Conservation (phyloP, 106 monocot species). For the Phalaenopsis aphrodite region DNA sequence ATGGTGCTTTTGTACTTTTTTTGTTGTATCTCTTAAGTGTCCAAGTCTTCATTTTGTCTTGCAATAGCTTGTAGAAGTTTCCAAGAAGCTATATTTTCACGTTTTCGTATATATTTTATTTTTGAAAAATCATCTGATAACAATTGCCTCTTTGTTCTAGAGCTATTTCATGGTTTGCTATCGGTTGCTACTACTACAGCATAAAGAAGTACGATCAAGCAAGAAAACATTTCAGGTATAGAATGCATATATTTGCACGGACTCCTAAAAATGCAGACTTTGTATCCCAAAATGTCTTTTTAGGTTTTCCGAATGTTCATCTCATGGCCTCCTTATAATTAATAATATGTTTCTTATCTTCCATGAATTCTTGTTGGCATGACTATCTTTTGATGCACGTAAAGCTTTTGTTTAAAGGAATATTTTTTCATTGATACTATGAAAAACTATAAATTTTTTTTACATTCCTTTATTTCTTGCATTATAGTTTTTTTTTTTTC, state of each 20-base stretch:
- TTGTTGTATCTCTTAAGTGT: neutral
- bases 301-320: too few relatives aligned
- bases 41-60: neutral
- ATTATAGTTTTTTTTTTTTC: too few relatives aligned
- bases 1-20: neutral
- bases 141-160: slow-evolving; percentile 25
- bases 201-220: slow-evolving; percentile 96
- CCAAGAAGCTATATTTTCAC: neutral
- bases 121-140: neutral
- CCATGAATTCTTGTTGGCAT: too few relatives aligned
- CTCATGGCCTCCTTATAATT: too few relatives aligned
- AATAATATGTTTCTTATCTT: too few relatives aligned
- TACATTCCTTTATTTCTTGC: too few relatives aligned
- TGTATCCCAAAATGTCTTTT: neutral
- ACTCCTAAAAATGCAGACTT: neutral
- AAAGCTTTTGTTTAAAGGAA: too few relatives aligned
- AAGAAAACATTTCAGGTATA: slow-evolving; percentile 84
- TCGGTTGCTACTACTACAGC: slow-evolving; percentile 95
- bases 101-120: neutral
- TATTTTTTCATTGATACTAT: too few relatives aligned
- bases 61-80: neutral
- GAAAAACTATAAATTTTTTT: too few relatives aligned
- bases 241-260: neutral
- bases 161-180: slow-evolving; percentile 94
- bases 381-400: too few relatives aligned